Conservation (phyloP, 1,284 basidiomycete genomes). For the Fomitopsis pinicola region DNA sequence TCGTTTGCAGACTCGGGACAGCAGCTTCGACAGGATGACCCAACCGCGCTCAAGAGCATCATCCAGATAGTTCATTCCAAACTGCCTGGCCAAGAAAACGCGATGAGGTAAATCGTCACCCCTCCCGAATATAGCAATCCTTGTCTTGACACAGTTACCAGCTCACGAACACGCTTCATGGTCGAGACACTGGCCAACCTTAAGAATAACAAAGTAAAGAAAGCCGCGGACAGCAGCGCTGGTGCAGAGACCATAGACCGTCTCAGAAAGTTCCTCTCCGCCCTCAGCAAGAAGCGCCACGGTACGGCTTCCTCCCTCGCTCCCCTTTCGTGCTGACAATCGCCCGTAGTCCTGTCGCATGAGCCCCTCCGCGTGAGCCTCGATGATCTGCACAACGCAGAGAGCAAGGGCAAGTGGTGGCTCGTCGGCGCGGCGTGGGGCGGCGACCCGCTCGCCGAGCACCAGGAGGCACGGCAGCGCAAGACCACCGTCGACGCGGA, state of each 20-base stretch:
- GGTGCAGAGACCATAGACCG: slow-evolving; percentile 72
- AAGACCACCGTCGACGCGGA: slow-evolving; percentile 19
- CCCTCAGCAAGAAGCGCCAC: slow-evolving; percentile 73
- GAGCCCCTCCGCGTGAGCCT: slow-evolving; percentile 84
- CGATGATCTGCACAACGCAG: slow-evolving; percentile 81
- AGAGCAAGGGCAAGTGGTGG: slow-evolving; percentile 98
- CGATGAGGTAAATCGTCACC: slow-evolving; percentile 50
- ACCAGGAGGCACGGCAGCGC: slow-evolving; percentile 54
- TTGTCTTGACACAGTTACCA: slow-evolving; percentile 23
- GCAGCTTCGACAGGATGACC: slow-evolving; percentile 86
- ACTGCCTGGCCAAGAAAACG: slow-evolving; percentile 50
- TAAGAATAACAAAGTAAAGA: slow-evolving; percentile 87
- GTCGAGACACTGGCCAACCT: slow-evolving; percentile 86
- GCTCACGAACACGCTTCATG: slow-evolving; percentile 89
- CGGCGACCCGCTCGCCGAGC: slow-evolving; percentile 84
- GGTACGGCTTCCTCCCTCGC: slow-evolving; percentile 38
- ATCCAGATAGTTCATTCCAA: slow-evolving; percentile 80
- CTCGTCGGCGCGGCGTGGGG: slow-evolving; percentile 95
- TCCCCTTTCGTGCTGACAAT: background rate
- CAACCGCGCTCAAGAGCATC: slow-evolving; percentile 81
- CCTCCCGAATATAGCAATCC: background rate
- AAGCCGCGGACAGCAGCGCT: slow-evolving; percentile 50
- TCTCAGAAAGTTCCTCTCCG: slow-evolving; percentile 81
- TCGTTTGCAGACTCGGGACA: slow-evolving; percentile 67
- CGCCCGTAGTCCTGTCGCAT: slow-evolving; percentile 61